These are phyloP conservation scores for Balamuthia mandrillaris DNA, from an alignment of 208 protist species.

Conservation along the genomic window DNA sequence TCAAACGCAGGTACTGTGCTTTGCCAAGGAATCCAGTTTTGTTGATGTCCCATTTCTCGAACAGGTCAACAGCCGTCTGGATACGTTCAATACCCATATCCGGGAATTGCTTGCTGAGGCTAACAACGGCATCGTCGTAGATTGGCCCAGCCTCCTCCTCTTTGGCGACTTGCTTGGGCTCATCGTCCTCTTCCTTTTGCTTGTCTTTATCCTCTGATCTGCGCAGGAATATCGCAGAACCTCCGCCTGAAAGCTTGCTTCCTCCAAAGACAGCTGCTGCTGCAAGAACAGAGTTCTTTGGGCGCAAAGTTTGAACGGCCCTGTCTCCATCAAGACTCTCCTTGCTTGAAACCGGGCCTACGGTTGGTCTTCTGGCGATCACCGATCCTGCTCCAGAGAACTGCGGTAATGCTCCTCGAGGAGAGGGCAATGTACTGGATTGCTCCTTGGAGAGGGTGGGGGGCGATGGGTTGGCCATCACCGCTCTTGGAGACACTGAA, in stretches of 20 bases:
- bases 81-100: not conserved
- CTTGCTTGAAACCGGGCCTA: too few relatives aligned
- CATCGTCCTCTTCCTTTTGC: too few relatives aligned
- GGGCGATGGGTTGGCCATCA: too few relatives aligned
- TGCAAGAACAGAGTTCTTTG: not conserved
- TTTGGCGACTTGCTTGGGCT: too few relatives aligned
- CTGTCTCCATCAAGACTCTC: not conserved
- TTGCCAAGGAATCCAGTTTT: not conserved
- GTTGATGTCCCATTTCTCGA: not conserved
- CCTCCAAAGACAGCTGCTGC: not conserved
- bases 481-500: too few relatives aligned
- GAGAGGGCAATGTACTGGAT: too few relatives aligned
- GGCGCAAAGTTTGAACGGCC: not conserved
- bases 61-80: not conserved
- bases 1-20: slow-evolving; percentile 1
- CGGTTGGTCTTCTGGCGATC: too few relatives aligned
- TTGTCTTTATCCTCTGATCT: not conserved
- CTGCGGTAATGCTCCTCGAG: too few relatives aligned
- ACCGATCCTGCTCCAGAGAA: too few relatives aligned
- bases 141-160: too few relatives aligned
- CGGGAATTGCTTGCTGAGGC: not conserved
- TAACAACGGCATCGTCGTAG: slow-evolving; percentile 2
- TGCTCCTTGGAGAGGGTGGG: too few relatives aligned
- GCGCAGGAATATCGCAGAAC: not conserved
- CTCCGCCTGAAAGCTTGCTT: not conserved